Base-by-base conservation (phyloP, 192 early-diverging fungal species). In the Coemansia sp. region DNA sequence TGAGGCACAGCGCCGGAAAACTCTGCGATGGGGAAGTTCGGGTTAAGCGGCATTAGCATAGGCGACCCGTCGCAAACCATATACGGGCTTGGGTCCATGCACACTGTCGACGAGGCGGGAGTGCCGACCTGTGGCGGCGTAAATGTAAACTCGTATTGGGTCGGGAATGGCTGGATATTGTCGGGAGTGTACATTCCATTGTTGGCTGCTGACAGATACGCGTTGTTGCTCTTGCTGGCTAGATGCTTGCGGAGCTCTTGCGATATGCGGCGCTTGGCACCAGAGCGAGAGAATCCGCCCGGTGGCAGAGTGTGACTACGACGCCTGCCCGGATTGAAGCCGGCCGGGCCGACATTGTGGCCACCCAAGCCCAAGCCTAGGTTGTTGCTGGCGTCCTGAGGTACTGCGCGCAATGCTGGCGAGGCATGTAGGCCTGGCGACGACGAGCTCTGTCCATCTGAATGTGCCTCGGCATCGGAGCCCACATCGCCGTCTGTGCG, bases 221-320 rank as follows among this genome's bases (percentile, higher is more conserved):
- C 75, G 13, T 13, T 61, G 62, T 67, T 69, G 40, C 67, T 75
- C 40, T 77, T 83, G 73, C 33, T 75, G n/a, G 80, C 80, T 63
- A 83, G 67, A 40, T 83, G 80, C 63, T 77, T 83, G 69, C 80
- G 80, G 16, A 83, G 64, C 69, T 77, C 80, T 38, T 83, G 75
- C 21, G 80, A 83, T 47, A 83, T 83, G 42, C 80, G 80, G 46
- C 80, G 75, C 67, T 77, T 77, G 63, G 75, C 47, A 0, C 75
- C 67, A 0, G 75, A 75, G 26, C 70, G 75, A 8, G 69, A 58
- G 40, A 83, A 83, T 3, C 66, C 67, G 17, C 73, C 70, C 0
- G 70, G 63, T 10, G 80, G 80, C 69, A 83, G 58, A 5, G 80
- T 83, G 52, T 83, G 80, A 57, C 80, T 83, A 59, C 80, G 75